Conservation (phyloP, 2,329 filamentous ascomycete species). For the Dichotomopilus funicola region DNA sequence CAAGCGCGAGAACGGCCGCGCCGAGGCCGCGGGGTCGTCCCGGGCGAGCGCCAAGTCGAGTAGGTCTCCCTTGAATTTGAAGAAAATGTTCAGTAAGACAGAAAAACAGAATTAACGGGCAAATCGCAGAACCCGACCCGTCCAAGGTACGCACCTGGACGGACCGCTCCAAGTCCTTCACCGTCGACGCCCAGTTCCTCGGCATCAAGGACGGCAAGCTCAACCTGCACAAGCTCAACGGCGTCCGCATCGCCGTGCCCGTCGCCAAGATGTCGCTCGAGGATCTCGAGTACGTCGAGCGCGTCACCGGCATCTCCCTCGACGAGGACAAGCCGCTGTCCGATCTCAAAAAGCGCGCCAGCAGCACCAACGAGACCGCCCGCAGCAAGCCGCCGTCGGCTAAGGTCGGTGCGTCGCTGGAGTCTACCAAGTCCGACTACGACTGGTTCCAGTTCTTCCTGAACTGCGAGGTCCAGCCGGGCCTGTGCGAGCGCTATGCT, state of each 20-base stretch:
- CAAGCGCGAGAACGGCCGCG: conserved; percentile 57
- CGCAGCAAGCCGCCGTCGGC: conserved; percentile 23
- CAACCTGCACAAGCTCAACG: conserved; percentile 95
- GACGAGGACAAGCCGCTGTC: conserved; percentile 93
- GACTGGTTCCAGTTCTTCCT: conserved; percentile 99
- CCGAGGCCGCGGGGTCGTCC: conserved; percentile 46
- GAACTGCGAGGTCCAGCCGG: conserved; percentile 81
- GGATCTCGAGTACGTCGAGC: conserved; percentile 92
- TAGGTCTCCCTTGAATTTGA: conserved; percentile 41
- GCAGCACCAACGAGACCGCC: conserved; percentile 12
- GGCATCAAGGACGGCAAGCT: conserved; percentile 94
- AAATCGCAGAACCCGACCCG: conserved; percentile 64
- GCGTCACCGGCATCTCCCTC: conserved; percentile 75
- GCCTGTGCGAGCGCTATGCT: conserved; percentile 89
- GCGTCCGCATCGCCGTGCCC: conserved; percentile 96
- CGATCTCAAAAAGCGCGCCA: conserved; percentile 58
- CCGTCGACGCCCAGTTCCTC: conserved; percentile 93
- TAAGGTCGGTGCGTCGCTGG: conserved; percentile 55
- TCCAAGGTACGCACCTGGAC: conserved; percentile 87
- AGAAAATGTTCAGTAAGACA: no score
- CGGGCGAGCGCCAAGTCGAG: conserved; percentile 68
- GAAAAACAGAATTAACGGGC: no score
- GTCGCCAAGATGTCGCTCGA: conserved; percentile 92
- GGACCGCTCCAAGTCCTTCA: conserved; percentile 91
- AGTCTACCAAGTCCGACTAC: conserved; percentile 65